Base-by-base conservation (phyloP, 2,329 filamentous ascomycete species). In the Monosporascus sp. region DNA sequence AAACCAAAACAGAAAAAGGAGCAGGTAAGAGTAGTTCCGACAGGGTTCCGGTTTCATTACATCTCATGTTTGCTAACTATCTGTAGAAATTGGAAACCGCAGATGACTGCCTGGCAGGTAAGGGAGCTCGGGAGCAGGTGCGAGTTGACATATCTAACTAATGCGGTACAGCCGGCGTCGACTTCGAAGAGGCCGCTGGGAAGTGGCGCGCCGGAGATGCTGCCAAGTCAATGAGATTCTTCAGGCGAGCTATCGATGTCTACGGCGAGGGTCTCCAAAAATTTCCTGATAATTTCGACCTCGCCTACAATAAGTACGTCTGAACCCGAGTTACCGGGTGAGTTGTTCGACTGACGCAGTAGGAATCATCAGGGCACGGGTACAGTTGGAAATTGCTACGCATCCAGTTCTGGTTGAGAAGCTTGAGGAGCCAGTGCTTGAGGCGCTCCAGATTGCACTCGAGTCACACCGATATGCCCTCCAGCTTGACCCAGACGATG, bases 131-230 rank as follows among this genome's bases (percentile, higher is more conserved):
- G 20, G 15, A 48, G 27, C 24, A 17, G 7, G 2, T 17, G 14
- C 3, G 22, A 49, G 5, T 24, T 25, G 8, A 11, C 37, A 6
- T 35, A 17, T 50, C 2, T 49, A 48, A 15, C 47, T 55, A 37
- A 58, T 24, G n/a, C 18, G 38, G 22, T 50, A 38, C 51, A 78
- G 81, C 78, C 24, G 87, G 85, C 11, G 85, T 89, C 51, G 80
- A 85, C 35, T 77, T 83, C 55, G 87, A 90, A 70, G 84, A 88
- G 67, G 83, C 83, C 5, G 87, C 84, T 6, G 85, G 87, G 56
- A 90, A 90, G 77, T 89, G 86, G 83, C 77, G 86, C 48, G 85
- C 80, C 38, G 87, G 87, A 22, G 87, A 90, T 65, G 78, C 83
- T 20, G 80, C 75, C 48, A 90, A 89, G 64, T 73, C 72, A 0